These are phyloP conservation scores for Zoysia japonica DNA, from an alignment of 176 grass and related monocot genomes.

Conservation along the genomic window DNA sequence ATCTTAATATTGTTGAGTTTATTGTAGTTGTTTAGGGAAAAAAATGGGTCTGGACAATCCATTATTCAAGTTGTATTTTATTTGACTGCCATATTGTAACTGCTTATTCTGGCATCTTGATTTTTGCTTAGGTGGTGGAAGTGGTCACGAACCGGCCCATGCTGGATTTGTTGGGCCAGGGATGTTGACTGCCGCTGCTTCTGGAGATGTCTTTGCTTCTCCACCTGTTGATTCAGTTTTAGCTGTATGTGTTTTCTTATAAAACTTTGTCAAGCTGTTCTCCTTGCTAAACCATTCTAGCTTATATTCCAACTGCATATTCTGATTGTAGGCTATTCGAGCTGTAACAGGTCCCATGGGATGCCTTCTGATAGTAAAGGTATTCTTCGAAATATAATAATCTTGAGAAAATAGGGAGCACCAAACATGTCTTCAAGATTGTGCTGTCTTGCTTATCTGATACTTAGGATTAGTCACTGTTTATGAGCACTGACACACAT, in stretches of 20 bases:
- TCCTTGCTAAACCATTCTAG: slow-evolving; percentile 18
- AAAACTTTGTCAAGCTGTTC: slow-evolving; percentile 24
- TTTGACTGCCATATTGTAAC: slow-evolving; percentile 7
- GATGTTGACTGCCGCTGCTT: slow-evolving; percentile 96
- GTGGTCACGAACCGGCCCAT: slow-evolving; percentile 95
- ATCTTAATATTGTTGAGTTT: background rate
- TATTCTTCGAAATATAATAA: slow-evolving; percentile 41
- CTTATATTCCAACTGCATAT: slow-evolving; percentile 28
- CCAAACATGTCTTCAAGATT: slow-evolving; percentile 10
- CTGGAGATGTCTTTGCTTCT: slow-evolving; percentile 93
- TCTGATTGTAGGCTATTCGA: slow-evolving; percentile 86
- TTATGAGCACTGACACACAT: no score
- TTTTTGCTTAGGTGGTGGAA: slow-evolving; percentile 83
- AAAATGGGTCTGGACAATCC: background rate
- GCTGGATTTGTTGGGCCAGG: slow-evolving; percentile 97
- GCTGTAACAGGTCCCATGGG: slow-evolving; percentile 96
- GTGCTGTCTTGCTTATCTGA: slow-evolving; percentile 17
- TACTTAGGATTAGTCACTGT: slow-evolving; percentile 20
- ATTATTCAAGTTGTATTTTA: background rate
- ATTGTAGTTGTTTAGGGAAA: background rate
- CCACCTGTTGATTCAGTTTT: slow-evolving; percentile 91
- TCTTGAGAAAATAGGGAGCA: slow-evolving; percentile 15
- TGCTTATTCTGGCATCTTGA: slow-evolving; percentile 21
- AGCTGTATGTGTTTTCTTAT: slow-evolving; percentile 61
- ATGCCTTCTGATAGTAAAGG: slow-evolving; percentile 98